phyloP scores from a whole-genome alignment of 2,329 filamentous ascomycete species.

The Aspergillus pseudonomiae region DNA sequence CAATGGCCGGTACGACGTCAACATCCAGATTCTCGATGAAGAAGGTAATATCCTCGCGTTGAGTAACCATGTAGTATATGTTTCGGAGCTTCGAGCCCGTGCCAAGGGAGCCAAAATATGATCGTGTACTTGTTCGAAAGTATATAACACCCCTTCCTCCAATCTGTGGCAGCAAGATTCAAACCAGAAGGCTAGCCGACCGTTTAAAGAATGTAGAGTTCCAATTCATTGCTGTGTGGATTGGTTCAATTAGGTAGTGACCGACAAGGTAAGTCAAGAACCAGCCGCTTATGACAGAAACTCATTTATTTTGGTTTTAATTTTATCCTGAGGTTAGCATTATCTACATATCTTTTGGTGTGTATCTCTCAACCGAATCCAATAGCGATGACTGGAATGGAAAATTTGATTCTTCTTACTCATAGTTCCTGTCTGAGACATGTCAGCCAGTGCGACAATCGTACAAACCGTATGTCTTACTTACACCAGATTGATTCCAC shows the following conservation, averaged over 20 bases:
- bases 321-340: not conserved
- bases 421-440: not conserved
- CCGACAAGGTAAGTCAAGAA: too few relatives aligned
- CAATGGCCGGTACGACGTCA: constrained; percentile 25
- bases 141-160: not conserved
- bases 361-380: not conserved
- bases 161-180: not conserved
- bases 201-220: too few relatives aligned
- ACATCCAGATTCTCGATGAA: constrained; percentile 22
- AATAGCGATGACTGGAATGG: not conserved
- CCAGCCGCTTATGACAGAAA: not conserved
- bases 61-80: constrained; percentile 26
- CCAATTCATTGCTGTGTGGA: too few relatives aligned
- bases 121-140: not conserved
- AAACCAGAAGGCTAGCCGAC: too few relatives aligned
- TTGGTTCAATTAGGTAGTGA: too few relatives aligned
- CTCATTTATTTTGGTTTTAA: not conserved
- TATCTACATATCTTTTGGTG: not conserved
- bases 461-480: too few relatives aligned
- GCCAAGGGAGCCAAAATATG: constrained; percentile 10
- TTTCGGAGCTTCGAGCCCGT: constrained; percentile 14
- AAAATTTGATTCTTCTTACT: not conserved
- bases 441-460: not conserved
- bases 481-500: not conserved
- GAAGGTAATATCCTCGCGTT: constrained; percentile 21